Evolutionary conservation across 1,284 basidiomycete genomes (phyloP).

Genomic region (Papiliotrema nemorosa): DNA sequence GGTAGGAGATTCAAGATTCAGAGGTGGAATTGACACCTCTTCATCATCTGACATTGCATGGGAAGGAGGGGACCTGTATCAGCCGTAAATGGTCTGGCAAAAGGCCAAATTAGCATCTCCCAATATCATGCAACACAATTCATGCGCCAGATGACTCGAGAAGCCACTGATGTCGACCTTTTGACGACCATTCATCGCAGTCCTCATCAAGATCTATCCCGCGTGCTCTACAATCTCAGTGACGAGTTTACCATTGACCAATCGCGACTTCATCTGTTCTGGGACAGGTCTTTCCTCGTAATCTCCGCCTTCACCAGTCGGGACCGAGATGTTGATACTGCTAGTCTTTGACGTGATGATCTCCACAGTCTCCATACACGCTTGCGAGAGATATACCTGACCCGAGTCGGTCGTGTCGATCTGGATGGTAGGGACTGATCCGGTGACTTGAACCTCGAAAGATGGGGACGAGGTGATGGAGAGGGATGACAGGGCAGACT

Average conservation of each 20-base stretch:
- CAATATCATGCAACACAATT: too few relatives aligned
- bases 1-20: background rate
- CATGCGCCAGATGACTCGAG: too few relatives aligned
- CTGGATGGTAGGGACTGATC: conserved; percentile 84
- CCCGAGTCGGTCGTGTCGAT: conserved; percentile 94
- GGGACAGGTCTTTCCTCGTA: conserved; percentile 89
- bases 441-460: conserved; percentile 89
- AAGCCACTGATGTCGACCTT: too few relatives aligned
- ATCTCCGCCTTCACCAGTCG: conserved; percentile 77
- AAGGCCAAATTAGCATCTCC: too few relatives aligned
- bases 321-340: conserved; percentile 86
- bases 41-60: background rate
- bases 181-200: too few relatives aligned
- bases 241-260: conserved; percentile 79
- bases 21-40: background rate
- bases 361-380: conserved; percentile 67
- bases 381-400: conserved; percentile 87
- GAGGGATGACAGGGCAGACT: conserved; percentile 83
- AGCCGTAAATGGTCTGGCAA: too few relatives aligned
- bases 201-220: conserved; percentile 59
- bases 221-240: conserved; percentile 86
- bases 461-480: conserved; percentile 88
- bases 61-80: too few relatives aligned
- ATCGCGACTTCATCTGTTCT: conserved; percentile 88
- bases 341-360: conserved; percentile 95